These are phyloP conservation scores for Groenewaldozyma auringiensis DNA, from an alignment of 1,139 yeast genomes.

Conservation along the genomic window DNA sequence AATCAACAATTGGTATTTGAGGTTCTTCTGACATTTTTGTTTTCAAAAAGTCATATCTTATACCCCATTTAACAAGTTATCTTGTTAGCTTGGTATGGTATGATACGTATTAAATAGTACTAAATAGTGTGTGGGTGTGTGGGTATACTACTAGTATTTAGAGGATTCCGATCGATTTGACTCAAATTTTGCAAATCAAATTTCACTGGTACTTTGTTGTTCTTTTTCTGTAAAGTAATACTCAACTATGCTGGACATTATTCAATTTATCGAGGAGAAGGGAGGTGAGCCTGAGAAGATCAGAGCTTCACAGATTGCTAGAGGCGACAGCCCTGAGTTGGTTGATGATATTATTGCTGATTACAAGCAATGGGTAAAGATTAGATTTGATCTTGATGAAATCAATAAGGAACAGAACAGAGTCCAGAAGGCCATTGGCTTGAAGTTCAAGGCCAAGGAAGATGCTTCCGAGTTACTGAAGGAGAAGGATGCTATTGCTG, in stretches of 20 bases:
- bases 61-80: no score
- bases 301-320: conserved; percentile 81
- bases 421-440: conserved; percentile 86
- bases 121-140: no score
- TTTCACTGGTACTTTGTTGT: background rate
- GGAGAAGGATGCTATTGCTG: conserved; percentile 67
- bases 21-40: no score
- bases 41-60: no score
- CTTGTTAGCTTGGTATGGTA: no score
- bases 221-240: background rate
- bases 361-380: conserved; percentile 86
- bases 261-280: conserved; percentile 85
- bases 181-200: no score
- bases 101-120: no score
- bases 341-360: conserved; percentile 91
- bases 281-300: conserved; percentile 93
- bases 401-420: conserved; percentile 79
- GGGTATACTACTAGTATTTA: no score
- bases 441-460: conserved; percentile 88
- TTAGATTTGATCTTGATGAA: conserved; percentile 88
- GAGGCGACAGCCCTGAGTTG: conserved; percentile 89
- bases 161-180: no score
- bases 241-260: conserved; percentile 71
- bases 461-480: conserved; percentile 80
- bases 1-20: no score